Percentiles rank a stretch among this genome's conserved stretches.
phyloP scores from a whole-genome alignment of 768 basidiomycete species.

The Rhodotorula toruloides region DNA sequence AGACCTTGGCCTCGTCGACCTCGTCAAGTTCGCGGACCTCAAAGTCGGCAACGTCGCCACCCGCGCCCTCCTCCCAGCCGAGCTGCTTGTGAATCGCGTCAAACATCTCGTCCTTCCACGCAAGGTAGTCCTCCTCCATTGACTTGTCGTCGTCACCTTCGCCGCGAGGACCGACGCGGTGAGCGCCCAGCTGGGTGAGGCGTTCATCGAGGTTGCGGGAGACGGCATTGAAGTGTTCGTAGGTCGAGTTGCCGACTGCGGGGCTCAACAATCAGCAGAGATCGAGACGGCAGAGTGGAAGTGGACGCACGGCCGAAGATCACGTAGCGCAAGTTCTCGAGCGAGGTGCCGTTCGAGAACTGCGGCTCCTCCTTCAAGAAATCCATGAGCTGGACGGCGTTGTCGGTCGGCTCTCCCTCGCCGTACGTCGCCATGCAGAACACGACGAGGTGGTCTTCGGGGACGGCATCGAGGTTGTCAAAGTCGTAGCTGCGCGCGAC shows the following conservation, averaged over 20 bases:
- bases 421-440: slow-evolving; percentile 98
- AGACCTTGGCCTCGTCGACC: slow-evolving; percentile 75
- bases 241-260: slow-evolving; percentile 62
- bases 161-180: slow-evolving; percentile 78
- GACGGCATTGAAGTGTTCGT: slow-evolving; percentile 94
- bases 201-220: slow-evolving; percentile 69
- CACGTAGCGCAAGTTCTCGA: slow-evolving; percentile 86
- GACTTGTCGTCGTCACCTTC: slow-evolving; percentile 99
- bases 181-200: slow-evolving; percentile 71
- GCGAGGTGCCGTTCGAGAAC: slow-evolving; percentile 69
- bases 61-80: slow-evolving; percentile 91
- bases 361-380: slow-evolving; percentile 78
- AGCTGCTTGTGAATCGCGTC: slow-evolving; percentile 73
- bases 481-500: slow-evolving; percentile 65
- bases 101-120: slow-evolving; percentile 99
- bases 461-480: slow-evolving; percentile 84
- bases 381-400: slow-evolving; percentile 89
- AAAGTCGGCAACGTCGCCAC: slow-evolving; percentile 91
- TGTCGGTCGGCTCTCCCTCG: slow-evolving; percentile 98
- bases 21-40: slow-evolving; percentile 72
- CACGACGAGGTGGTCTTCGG: slow-evolving; percentile 79
- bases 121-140: slow-evolving; percentile 99
- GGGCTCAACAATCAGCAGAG: not conserved
- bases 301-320: slow-evolving; percentile 64
- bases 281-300: not conserved